A percentile compares a stretch with the other conserved stretches of the same genome.
phyloP scores from a whole-genome alignment of 768 basidiomycete species.

The Mycena pura region DNA sequence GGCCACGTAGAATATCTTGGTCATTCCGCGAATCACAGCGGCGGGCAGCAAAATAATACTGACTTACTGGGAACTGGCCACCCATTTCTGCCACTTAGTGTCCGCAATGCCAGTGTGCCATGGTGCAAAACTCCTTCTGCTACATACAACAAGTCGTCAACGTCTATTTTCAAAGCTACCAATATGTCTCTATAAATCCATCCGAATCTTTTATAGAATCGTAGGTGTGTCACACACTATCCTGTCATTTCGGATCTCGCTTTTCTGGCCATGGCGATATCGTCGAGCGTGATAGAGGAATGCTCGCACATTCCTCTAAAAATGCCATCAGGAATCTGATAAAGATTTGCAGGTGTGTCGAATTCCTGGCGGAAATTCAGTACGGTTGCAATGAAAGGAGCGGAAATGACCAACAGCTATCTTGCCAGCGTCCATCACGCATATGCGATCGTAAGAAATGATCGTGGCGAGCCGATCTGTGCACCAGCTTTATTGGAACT shows the following conservation, averaged over 20 bases:
- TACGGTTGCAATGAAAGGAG: background rate
- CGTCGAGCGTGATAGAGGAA: conserved; percentile 76
- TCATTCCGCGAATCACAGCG: too few species aligned
- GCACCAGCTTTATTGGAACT: background rate
- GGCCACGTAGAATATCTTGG: too few species aligned
- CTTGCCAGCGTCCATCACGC: conserved; percentile 82
- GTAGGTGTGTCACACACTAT: background rate
- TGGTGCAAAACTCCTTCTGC: too few species aligned
- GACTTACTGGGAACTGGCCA: too few species aligned
- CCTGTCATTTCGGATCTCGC: conserved; percentile 15
- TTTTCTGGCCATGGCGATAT: conserved; percentile 58
- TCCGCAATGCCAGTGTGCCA: too few species aligned
- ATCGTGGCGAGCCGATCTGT: conserved; percentile 87
- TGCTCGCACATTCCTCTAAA: conserved; percentile 89
- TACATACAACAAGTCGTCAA: too few species aligned
- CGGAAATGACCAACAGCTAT: conserved; percentile 62
- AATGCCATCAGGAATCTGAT: conserved; percentile 61
- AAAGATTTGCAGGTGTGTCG: conserved; percentile 77
- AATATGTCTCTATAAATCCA: too few species aligned
- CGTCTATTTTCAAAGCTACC: too few species aligned
- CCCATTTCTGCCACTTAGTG: too few species aligned
- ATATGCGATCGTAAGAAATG: conserved; percentile 86
- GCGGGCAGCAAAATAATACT: too few species aligned
- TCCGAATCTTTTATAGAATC: background rate
- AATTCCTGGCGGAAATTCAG: conserved; percentile 60